A percentile compares a stretch with the other conserved stretches of the same genome.
phyloP scores from a whole-genome alignment of 2,329 filamentous ascomycete species.

The Nemania serpens region DNA sequence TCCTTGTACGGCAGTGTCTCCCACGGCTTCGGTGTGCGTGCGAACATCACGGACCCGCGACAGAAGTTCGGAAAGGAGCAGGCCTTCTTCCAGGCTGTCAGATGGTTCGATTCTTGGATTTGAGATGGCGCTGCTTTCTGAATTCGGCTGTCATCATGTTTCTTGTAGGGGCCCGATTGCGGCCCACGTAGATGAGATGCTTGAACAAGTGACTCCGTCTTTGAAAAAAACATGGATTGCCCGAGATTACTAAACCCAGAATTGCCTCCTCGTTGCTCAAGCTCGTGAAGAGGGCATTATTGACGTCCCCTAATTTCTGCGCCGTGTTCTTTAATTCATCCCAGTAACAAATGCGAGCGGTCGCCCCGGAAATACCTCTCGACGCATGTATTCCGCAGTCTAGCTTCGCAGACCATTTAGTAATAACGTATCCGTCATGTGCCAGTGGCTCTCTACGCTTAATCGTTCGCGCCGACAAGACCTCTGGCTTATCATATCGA shows the following conservation, averaged over 20 bases:
- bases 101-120: conserved; percentile 69
- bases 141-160: not conserved
- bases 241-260: not conserved
- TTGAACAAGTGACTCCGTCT: not conserved
- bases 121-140: conserved; percentile 9
- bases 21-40: conserved; percentile 77
- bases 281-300: not conserved
- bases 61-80: conserved; percentile 76
- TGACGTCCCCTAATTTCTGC: not conserved
- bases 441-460: too few species aligned
- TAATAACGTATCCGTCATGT: too few species aligned
- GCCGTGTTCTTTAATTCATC: not conserved
- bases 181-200: not conserved
- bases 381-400: too few species aligned
- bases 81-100: conserved; percentile 75
- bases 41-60: conserved; percentile 55
- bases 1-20: conserved; percentile 69
- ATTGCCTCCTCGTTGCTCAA: too few species aligned
- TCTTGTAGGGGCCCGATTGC: not conserved
- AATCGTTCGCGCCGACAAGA: too few species aligned
- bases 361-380: too few species aligned
- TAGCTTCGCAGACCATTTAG: too few species aligned
- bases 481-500: too few species aligned
- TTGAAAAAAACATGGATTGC: not conserved
- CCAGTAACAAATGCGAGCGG: too few species aligned